A percentile compares a stretch with the other conserved stretches of the same genome.
Evolutionary conservation across 2,329 filamentous ascomycete genomes (phyloP).

Genomic region (Teratosphaeriaceae sp.): DNA sequence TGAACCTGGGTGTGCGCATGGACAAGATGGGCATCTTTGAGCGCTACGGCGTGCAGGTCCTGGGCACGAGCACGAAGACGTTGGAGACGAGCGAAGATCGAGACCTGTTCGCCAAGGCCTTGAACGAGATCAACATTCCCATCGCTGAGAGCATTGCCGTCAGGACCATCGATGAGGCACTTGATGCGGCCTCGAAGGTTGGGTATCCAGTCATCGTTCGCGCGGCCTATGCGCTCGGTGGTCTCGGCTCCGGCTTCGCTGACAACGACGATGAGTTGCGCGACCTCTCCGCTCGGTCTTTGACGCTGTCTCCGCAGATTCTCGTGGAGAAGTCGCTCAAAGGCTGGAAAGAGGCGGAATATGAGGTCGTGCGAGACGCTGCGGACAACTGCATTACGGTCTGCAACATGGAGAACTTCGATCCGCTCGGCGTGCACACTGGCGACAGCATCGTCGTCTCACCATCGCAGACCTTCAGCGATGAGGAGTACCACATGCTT

Average conservation of each 20-base stretch:
- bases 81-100: slow-evolving; percentile 92
- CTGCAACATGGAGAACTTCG: slow-evolving; percentile 99
- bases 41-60: slow-evolving; percentile 88
- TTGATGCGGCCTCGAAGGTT: slow-evolving; percentile 76
- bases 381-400: slow-evolving; percentile 99
- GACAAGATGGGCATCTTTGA: slow-evolving; percentile 93
- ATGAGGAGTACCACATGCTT: slow-evolving; percentile 99
- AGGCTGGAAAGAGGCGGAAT: slow-evolving; percentile 99
- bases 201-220: slow-evolving; percentile 98
- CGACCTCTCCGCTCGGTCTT: slow-evolving; percentile 84
- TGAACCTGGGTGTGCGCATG: slow-evolving; percentile 97
- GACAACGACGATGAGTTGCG: slow-evolving; percentile 89
- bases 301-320: slow-evolving; percentile 92
- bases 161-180: slow-evolving; percentile 80
- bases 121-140: slow-evolving; percentile 95
- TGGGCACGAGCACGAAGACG: slow-evolving; percentile 91
- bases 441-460: slow-evolving; percentile 98
- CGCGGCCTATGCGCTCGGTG: slow-evolving; percentile 92
- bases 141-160: slow-evolving; percentile 96
- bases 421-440: slow-evolving; percentile 94
- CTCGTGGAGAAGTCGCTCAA: slow-evolving; percentile 97
- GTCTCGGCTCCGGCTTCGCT: slow-evolving; percentile 93
- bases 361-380: slow-evolving; percentile 94
- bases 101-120: slow-evolving; percentile 89
- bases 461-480: slow-evolving; percentile 90